Evolutionary conservation across 139 green algal genomes (phyloP).

Genomic region (Chlamydomonas schloesseri): DNA sequence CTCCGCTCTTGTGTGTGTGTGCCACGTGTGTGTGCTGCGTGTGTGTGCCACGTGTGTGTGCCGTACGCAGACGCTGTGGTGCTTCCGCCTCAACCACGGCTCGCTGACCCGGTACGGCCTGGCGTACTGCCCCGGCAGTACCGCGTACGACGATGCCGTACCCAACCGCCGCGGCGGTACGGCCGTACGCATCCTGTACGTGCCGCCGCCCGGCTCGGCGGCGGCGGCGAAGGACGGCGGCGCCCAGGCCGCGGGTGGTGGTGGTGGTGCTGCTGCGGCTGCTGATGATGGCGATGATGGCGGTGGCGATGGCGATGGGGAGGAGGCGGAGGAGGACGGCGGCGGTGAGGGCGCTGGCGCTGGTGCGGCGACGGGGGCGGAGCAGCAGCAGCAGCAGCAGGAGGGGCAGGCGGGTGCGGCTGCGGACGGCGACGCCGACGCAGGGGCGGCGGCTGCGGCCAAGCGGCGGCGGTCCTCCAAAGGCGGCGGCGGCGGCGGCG

Average conservation of each 20-base stretch:
- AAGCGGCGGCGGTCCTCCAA: no score
- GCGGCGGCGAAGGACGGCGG: neutral
- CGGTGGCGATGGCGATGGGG: neutral
- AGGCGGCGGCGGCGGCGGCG: no score
- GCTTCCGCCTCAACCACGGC: neutral
- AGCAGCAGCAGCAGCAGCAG: no score
- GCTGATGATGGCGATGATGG: no score
- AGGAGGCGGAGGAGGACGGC: neutral
- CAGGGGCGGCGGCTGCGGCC: neutral
- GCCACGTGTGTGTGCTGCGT: no score
- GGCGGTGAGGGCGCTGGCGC: neutral
- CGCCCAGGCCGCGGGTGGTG: neutral
- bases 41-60: no score
- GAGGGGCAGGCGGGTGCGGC: neutral
- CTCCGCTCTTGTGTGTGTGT: no score
- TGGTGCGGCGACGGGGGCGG: no score
- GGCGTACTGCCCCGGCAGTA: neutral
- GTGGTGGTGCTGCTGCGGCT: no score
- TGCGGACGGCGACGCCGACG: neutral
- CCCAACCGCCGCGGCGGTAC: neutral
- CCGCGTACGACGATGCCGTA: neutral
- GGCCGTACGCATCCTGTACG: neutral
- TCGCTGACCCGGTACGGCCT: neutral
- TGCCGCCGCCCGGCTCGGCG: neutral
- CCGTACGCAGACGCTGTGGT: slow-evolving; percentile 10